Conservation (phyloP, 1,284 basidiomycete species). For the Tilletia setariae region DNA sequence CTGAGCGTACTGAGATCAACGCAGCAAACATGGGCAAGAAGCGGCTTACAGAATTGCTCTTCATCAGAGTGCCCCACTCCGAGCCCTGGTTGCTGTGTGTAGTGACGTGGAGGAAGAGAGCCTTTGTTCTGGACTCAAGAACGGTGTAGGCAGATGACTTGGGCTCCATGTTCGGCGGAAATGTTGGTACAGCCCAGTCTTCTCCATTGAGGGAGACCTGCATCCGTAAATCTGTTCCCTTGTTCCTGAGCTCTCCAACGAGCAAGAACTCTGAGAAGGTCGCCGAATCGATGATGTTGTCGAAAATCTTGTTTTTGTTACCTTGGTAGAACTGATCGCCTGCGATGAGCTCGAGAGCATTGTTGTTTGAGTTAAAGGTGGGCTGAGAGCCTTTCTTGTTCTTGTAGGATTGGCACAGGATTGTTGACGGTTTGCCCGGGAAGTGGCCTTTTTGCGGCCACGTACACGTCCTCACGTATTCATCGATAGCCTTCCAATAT, state of each 20-base stretch:
- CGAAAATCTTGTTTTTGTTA: slow-evolving; percentile 68
- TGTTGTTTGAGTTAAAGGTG: slow-evolving; percentile 57
- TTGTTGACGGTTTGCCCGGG: slow-evolving; percentile 75
- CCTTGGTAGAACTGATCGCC: slow-evolving; percentile 70
- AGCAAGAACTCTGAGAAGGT: slow-evolving; percentile 94
- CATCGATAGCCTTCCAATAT: slow-evolving; percentile 72
- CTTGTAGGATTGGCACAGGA: slow-evolving; percentile 84
- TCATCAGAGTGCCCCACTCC: slow-evolving; percentile 88
- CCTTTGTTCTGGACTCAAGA: slow-evolving; percentile 85
- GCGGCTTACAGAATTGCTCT: slow-evolving; percentile 71
- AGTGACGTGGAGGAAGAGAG: slow-evolving; percentile 93
- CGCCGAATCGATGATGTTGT: slow-evolving; percentile 85
- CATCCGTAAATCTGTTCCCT: slow-evolving; percentile 60
- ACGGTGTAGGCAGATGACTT: slow-evolving; percentile 89
- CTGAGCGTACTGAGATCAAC: not conserved
- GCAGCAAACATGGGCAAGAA: not conserved
- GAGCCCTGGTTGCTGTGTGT: slow-evolving; percentile 71
- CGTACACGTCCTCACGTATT: slow-evolving; percentile 84
- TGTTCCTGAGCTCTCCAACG: slow-evolving; percentile 74
- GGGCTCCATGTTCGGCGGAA: slow-evolving; percentile 83
- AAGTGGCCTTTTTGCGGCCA: slow-evolving; percentile 80
- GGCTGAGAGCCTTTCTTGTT: slow-evolving; percentile 78
- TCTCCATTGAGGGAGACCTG: slow-evolving; percentile 88
- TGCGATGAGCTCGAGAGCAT: slow-evolving; percentile 74
- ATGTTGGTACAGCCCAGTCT: slow-evolving; percentile 76